A percentile compares a stretch with the other conserved stretches of the same genome.
phyloP scores from a whole-genome alignment of 768 basidiomycete genomes.

The Mrakia frigida region DNA sequence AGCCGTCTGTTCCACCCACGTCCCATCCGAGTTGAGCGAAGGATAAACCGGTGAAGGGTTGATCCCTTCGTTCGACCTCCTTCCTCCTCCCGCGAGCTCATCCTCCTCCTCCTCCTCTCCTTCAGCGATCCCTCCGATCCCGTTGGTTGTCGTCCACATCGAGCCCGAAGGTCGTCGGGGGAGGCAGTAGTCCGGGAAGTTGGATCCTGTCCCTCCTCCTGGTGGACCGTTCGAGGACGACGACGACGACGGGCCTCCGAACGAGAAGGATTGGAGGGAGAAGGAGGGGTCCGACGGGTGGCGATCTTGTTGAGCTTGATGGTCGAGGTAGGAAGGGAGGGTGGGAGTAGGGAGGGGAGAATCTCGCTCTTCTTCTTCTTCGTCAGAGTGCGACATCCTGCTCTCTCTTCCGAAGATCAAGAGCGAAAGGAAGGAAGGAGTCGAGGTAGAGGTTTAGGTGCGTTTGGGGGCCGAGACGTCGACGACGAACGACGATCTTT shows the following conservation, averaged over 20 bases:
- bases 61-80: not conserved
- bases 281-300: not conserved
- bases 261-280: not conserved
- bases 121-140: not conserved
- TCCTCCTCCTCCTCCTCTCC: not conserved
- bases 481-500: not conserved
- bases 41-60: not conserved
- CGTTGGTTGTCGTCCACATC: not conserved
- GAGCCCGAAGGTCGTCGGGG: not conserved
- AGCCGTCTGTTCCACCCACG: not conserved
- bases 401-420: not conserved
- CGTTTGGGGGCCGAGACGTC: too few relatives aligned
- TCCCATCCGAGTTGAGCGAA: not conserved
- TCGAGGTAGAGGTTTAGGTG: too few relatives aligned
- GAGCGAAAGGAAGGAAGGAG: not conserved
- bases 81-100: not conserved
- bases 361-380: not conserved
- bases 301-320: too few relatives aligned
- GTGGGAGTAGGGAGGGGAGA: conserved; percentile 11
- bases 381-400: not conserved
- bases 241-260: not conserved
- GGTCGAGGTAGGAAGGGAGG: not conserved
- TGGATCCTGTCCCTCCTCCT: not conserved
- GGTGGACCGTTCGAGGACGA: not conserved
- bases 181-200: not conserved